These are phyloP conservation scores for Vitis cinerea DNA, from an alignment of 164 flowering plant genomes.

Conservation along the genomic window DNA sequence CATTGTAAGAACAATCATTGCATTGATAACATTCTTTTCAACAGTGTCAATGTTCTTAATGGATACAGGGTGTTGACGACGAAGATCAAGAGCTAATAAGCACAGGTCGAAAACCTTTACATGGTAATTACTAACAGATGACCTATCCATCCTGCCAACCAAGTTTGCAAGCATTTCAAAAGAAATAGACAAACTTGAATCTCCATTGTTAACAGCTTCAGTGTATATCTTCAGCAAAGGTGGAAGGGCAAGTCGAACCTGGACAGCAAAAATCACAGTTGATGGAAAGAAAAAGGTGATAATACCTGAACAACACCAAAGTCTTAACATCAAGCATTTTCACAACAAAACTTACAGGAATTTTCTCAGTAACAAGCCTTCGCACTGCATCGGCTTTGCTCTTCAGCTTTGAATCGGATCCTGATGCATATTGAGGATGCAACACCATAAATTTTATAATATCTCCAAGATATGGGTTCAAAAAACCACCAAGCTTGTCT, in stretches of 20 bases:
- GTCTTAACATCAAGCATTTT: slow-evolving; percentile 5
- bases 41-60: slow-evolving; percentile 51
- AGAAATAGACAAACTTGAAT: slow-evolving; percentile 48
- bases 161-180: slow-evolving; percentile 65
- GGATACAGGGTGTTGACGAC: slow-evolving; percentile 57
- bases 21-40: slow-evolving; percentile 58
- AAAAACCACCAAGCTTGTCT: slow-evolving; percentile 75
- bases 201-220: slow-evolving; percentile 59
- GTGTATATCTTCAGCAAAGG: slow-evolving; percentile 59
- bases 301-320: neutral
- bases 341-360: slow-evolving; percentile 51
- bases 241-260: slow-evolving; percentile 78
- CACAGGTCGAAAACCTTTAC: slow-evolving; percentile 67
- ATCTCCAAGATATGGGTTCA: slow-evolving; percentile 84
- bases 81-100: slow-evolving; percentile 84
- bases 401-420: slow-evolving; percentile 50
- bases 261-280: slow-evolving; percentile 12
- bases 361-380: slow-evolving; percentile 57
- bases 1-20: slow-evolving; percentile 64
- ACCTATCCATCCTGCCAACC: slow-evolving; percentile 62
- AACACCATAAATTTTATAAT: slow-evolving; percentile 61
- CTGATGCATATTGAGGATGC: slow-evolving; percentile 45
- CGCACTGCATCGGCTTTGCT: slow-evolving; percentile 61
- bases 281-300: neutral
- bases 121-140: slow-evolving; percentile 54